These are phyloP conservation scores for Triglochin maritima DNA, from an alignment of 106 monocot species.

Conservation along the genomic window DNA sequence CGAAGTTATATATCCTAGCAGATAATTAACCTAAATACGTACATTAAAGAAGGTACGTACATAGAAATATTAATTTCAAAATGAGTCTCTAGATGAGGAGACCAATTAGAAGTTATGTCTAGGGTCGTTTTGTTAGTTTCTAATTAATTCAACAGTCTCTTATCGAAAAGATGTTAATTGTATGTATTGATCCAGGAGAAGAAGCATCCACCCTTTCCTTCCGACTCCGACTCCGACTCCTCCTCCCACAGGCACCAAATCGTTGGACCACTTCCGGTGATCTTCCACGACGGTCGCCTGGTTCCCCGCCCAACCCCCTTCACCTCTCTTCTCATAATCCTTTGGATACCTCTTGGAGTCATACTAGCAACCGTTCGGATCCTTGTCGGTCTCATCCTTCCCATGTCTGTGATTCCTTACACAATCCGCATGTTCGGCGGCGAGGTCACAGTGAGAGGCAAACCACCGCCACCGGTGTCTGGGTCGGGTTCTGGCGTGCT, in stretches of 20 bases:
- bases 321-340: constrained; percentile 60
- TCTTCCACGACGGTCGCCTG: constrained; percentile 93
- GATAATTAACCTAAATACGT: no score
- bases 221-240: no score
- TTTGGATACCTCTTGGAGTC: constrained; percentile 74
- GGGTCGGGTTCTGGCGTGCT: constrained; percentile 41
- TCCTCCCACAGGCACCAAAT: not conserved
- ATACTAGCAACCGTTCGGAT: constrained; percentile 60
- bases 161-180: not conserved
- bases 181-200: constrained; percentile 19
- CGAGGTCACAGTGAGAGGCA: constrained; percentile 42
- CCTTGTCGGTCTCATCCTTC: constrained; percentile 42
- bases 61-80: no score
- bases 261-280: constrained; percentile 41
- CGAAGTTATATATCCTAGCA: no score
- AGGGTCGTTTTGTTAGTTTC: no score
- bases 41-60: no score
- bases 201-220: constrained; percentile 15
- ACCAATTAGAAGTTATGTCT: no score
- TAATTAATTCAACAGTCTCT: not conserved
- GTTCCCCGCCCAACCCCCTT: constrained; percentile 65
- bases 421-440: constrained; percentile 54
- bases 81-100: no score
- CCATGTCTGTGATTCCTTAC: constrained; percentile 48
- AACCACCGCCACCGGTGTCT: constrained; percentile 31